A percentile compares a stretch with the other conserved stretches of the same genome.
Conservation (phyloP, 768 basidiomycete genomes). For the Porphyrellus cyaneotinctus region DNA sequence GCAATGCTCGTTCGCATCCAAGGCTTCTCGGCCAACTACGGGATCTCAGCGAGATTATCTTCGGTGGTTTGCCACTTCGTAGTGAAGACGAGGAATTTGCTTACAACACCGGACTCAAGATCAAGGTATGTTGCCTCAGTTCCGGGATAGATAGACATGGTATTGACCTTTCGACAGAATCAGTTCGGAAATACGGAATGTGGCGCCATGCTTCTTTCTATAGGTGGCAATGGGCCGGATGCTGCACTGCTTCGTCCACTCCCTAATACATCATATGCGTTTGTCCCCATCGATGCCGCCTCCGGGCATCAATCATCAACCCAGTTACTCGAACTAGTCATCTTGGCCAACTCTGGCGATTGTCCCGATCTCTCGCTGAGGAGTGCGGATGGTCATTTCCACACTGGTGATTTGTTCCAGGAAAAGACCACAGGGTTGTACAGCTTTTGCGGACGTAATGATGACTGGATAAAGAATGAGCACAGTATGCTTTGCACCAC, state of each 20-base stretch:
- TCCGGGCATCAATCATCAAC: conserved; percentile 50
- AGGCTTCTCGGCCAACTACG: conserved; percentile 56
- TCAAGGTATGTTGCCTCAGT: conserved; percentile 47
- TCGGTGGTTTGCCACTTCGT: conserved; percentile 60
- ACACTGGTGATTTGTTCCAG: conserved; percentile 79
- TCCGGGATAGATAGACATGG: conserved; percentile 11
- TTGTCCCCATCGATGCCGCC: conserved; percentile 52
- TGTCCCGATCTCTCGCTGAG: conserved; percentile 62
- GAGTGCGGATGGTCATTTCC: conserved; percentile 64
- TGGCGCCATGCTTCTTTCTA: conserved; percentile 64
- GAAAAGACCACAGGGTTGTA: conserved; percentile 56
- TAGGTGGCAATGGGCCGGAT: conserved; percentile 48
- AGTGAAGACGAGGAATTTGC: conserved; percentile 73
- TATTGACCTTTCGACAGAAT: conserved; percentile 45
- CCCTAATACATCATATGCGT: conserved; percentile 64
- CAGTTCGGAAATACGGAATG: conserved; percentile 81
- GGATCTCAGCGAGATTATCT: conserved; percentile 59
- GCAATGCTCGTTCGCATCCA: conserved; percentile 53
- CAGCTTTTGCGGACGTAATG: conserved; percentile 66
- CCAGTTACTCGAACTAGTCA: conserved; percentile 63
- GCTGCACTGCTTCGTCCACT: conserved; percentile 53
- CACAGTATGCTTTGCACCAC: conserved; percentile 74
- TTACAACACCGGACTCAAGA: conserved; percentile 54
- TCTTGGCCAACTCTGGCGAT: conserved; percentile 62
- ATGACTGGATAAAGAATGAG: conserved; percentile 85